A percentile compares a stretch with the other conserved stretches of the same genome.
These are phyloP conservation scores for Thecaphora frezii DNA, from an alignment of 1,284 basidiomycete species.

Conservation along the genomic window DNA sequence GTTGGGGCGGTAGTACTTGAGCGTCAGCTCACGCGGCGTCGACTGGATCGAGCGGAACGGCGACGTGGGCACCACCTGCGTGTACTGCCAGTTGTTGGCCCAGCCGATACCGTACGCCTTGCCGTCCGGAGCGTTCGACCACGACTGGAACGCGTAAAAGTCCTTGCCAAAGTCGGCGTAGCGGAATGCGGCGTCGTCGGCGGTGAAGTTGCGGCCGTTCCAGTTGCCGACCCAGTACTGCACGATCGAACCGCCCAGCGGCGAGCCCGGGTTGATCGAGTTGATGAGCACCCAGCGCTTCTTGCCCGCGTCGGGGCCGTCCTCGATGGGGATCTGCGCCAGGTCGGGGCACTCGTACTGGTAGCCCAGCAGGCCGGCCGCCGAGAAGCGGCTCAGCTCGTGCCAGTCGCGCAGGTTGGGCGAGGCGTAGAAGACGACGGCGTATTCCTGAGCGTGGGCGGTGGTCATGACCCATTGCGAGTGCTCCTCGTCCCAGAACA, in stretches of 20 bases:
- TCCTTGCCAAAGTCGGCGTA: conserved; percentile 61
- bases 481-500: conserved; percentile 56
- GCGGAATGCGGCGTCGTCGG: conserved; percentile 54
- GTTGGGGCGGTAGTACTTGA: conserved; percentile 48
- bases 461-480: conserved; percentile 61
- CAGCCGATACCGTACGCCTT: conserved; percentile 58
- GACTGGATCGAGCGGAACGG: conserved; percentile 60
- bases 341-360: conserved; percentile 61
- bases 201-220: conserved; percentile 59
- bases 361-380: conserved; percentile 54
- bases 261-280: conserved; percentile 48
- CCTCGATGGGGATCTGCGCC: conserved; percentile 56
- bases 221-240: conserved; percentile 61
- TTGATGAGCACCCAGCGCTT: conserved; percentile 40
- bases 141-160: conserved; percentile 61
- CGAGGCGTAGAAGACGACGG: conserved; percentile 60
- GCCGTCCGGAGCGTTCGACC: conserved; percentile 48
- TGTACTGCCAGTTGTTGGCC: conserved; percentile 62
- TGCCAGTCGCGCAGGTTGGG: conserved; percentile 60
- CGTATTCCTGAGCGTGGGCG: conserved; percentile 58
- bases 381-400: conserved; percentile 57
- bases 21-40: conserved; percentile 52
- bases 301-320: conserved; percentile 45
- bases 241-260: conserved; percentile 58
- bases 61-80: conserved; percentile 58